A percentile compares a stretch with the other conserved stretches of the same genome.
These are phyloP conservation scores for Perkinsus olseni DNA, from an alignment of 169 alveolate species.

Conservation along the genomic window DNA sequence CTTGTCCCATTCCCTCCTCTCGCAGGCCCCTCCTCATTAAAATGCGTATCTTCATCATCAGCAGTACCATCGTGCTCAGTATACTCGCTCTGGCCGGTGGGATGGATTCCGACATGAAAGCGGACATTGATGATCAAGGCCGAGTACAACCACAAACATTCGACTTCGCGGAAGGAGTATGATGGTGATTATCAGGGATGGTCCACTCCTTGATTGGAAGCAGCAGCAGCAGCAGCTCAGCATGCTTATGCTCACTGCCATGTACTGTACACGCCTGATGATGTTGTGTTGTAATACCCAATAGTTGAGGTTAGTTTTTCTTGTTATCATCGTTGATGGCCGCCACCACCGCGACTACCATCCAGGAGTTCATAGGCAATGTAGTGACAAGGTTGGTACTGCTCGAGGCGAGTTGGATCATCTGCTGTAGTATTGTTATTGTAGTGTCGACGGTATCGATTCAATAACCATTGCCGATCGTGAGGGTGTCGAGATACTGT, in stretches of 20 bases:
- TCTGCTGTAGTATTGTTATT: background rate
- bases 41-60: no score
- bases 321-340: background rate
- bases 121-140: background rate
- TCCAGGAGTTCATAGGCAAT: background rate
- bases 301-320: background rate
- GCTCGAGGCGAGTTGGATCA: background rate
- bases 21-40: no score
- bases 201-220: no score
- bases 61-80: no score
- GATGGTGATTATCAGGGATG: no score
- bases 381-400: background rate
- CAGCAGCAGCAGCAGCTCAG: no score
- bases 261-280: background rate
- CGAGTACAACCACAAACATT: background rate
- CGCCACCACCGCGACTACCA: background rate
- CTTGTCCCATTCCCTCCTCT: no score
- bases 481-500: background rate
- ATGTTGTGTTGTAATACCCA: background rate
- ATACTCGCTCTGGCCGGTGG: background rate
- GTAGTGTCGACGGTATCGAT: background rate
- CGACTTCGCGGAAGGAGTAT: no score
- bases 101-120: background rate
- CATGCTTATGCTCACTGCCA: background rate
- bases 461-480: background rate